phyloP scores from a whole-genome alignment of 352 stramenopile genomes.

The Blastocystis sp. region DNA sequence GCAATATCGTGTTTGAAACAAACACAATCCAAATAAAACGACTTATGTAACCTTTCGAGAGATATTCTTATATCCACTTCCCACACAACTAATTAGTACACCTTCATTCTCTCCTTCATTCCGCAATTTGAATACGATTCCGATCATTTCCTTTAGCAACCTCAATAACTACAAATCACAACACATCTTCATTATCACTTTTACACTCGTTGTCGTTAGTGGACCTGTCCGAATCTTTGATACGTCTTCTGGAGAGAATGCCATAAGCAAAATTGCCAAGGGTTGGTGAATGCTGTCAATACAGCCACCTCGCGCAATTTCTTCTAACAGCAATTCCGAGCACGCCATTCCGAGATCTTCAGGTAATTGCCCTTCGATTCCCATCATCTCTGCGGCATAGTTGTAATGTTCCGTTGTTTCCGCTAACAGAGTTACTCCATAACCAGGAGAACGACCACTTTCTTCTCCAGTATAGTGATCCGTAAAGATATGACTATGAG shows the following conservation, averaged over 20 bases:
- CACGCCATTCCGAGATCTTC: constrained; percentile 88
- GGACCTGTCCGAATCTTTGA: constrained; percentile 75
- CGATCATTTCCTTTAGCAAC: constrained; percentile 82
- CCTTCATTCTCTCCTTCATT: constrained; percentile 74
- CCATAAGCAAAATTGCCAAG: constrained; percentile 91
- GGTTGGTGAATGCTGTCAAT: constrained; percentile 89
- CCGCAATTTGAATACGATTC: constrained; percentile 83
- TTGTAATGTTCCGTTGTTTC: constrained; percentile 91
- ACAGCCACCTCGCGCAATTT: constrained; percentile 84
- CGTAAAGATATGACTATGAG: constrained; percentile 81
- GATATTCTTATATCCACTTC: constrained; percentile 87
- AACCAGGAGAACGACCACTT: constrained; percentile 71
- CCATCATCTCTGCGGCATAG: constrained; percentile 79
- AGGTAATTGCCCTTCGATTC: constrained; percentile 72
- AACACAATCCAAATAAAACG: constrained; percentile 21
- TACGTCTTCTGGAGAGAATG: constrained; percentile 91
- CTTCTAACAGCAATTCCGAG: constrained; percentile 86
- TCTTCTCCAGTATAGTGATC: constrained; percentile 86
- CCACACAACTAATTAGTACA: constrained; percentile 84
- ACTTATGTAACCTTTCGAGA: constrained; percentile 84
- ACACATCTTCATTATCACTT: neutral
- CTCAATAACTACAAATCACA: constrained; percentile 72
- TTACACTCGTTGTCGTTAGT: constrained; percentile 62
- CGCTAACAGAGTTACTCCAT: constrained; percentile 84
- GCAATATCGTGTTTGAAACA: neutral